phyloP scores from a whole-genome alignment of 441 rosid genomes.

The Pelargonium cotyledonis region DNA sequence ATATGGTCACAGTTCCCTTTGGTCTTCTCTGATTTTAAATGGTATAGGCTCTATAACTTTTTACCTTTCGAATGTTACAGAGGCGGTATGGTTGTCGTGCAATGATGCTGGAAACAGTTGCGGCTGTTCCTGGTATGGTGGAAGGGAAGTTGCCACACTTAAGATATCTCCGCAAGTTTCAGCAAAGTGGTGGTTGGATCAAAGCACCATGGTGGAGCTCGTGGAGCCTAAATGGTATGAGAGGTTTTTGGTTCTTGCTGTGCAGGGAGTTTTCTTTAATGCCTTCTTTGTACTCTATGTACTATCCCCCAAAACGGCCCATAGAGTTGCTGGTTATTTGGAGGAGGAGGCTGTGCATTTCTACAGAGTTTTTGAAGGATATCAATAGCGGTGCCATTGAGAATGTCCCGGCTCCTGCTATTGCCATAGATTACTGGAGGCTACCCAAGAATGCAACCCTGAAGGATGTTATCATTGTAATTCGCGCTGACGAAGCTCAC shows the following conservation, averaged over 20 bases:
- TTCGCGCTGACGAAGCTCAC: constrained; percentile 86
- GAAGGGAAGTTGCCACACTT: constrained; percentile 78
- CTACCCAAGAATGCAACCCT: constrained; percentile 54
- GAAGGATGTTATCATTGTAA: constrained; percentile 61
- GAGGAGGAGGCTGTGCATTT: constrained; percentile 85
- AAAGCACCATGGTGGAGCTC: constrained; percentile 80
- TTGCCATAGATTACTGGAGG: constrained; percentile 90
- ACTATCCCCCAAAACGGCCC: constrained; percentile 69
- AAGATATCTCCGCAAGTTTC: constrained; percentile 60
- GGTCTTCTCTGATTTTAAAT: too few relatives aligned
- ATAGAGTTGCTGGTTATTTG: constrained; percentile 70
- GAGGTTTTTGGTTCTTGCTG: constrained; percentile 58
- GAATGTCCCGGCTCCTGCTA: constrained; percentile 78
- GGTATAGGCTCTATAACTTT: too few relatives aligned
- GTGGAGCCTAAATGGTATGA: constrained; percentile 74
- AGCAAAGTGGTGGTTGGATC: constrained; percentile 95
- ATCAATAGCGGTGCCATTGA: constrained; percentile 52
- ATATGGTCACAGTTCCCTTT: too few relatives aligned
- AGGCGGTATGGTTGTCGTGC: constrained; percentile 69
- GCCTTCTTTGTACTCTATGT: constrained; percentile 64
- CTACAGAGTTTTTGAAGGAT: constrained; percentile 74
- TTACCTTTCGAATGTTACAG: too few relatives aligned
- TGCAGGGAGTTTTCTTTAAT: constrained; percentile 78
- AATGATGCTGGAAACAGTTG: constrained; percentile 78
- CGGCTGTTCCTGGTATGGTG: constrained; percentile 92